These are phyloP conservation scores for Trichoderma hamatum DNA, from an alignment of 2,329 filamentous ascomycete genomes.

Conservation along the genomic window DNA sequence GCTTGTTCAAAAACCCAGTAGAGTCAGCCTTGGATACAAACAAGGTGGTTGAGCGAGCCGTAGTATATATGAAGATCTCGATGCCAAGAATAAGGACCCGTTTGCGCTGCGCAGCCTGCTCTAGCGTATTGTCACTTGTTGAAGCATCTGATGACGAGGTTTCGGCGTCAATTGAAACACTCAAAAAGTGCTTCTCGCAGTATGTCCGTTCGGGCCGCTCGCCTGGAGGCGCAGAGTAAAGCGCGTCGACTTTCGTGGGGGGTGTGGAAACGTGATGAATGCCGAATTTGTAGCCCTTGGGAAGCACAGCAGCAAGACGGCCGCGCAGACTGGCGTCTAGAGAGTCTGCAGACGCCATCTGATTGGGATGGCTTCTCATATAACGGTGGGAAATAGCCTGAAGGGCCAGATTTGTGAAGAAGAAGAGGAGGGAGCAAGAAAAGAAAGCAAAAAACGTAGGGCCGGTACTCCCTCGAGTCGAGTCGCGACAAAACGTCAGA, in stretches of 20 bases:
- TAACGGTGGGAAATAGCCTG: not conserved
- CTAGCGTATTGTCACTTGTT: conserved; percentile 32
- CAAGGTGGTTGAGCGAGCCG: conserved; percentile 76
- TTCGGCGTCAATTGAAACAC: conserved; percentile 50
- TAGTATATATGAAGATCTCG: conserved; percentile 86
- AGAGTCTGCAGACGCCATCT: conserved; percentile 19
- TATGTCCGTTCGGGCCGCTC: conserved; percentile 75
- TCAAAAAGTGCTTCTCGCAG: conserved; percentile 79
- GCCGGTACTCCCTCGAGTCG: conserved; percentile 3
- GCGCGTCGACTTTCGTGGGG: conserved; percentile 70
- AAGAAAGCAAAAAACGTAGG: not conserved
- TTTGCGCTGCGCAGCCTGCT: conserved; percentile 28
- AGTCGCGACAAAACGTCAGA: conserved; percentile 22
- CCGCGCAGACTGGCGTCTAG: conserved; percentile 26
- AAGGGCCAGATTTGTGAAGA: not conserved
- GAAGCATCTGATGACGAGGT: conserved; percentile 29
- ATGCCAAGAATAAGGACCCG: conserved; percentile 76
- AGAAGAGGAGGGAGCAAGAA: not conserved
- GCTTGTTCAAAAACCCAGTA: conserved; percentile 77
- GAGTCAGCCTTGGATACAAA: conserved; percentile 98
- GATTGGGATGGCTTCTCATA: not conserved
- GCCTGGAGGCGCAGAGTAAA: conserved; percentile 78
- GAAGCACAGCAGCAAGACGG: conserved; percentile 54
- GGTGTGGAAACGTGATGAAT: conserved; percentile 88
- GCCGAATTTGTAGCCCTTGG: conserved; percentile 61